Evolutionary conservation across 208 protist species (phyloP).

Genomic region (Leishmania tropica): DNA sequence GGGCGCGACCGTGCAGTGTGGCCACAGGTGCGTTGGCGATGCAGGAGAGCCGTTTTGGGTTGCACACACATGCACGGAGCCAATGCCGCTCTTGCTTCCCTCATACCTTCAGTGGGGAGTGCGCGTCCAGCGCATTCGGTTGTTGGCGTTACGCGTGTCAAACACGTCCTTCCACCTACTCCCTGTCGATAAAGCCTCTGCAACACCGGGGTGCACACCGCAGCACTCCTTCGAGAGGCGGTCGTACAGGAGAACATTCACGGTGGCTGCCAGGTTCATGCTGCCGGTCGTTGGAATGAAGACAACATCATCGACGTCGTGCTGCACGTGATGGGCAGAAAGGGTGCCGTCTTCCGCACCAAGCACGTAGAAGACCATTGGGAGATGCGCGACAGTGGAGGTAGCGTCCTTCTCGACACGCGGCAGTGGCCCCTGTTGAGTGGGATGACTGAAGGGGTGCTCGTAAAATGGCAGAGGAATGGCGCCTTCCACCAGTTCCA

Average conservation of each 20-base stretch:
- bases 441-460: conserved; percentile 30
- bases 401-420: neutral
- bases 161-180: conserved; percentile 27
- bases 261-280: conserved; percentile 71
- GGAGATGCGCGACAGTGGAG: neutral
- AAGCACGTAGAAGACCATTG: conserved; percentile 73
- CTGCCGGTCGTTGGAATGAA: conserved; percentile 74
- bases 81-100: neutral
- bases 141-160: conserved; percentile 59
- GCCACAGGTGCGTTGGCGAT: neutral
- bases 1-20: neutral
- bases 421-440: neutral
- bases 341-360: conserved; percentile 69
- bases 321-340: conserved; percentile 35
- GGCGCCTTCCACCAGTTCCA: conserved; percentile 69
- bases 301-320: conserved; percentile 61
- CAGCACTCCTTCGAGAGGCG: conserved; percentile 49
- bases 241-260: conserved; percentile 82
- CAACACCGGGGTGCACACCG: neutral
- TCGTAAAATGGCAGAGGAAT: conserved; percentile 37
- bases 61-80: neutral
- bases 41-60: neutral
- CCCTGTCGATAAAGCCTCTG: neutral
- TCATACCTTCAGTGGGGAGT: neutral
- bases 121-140: conserved; percentile 33